Conservation (phyloP, 2,329 filamentous ascomycete genomes). For the Cercospora sp. region DNA sequence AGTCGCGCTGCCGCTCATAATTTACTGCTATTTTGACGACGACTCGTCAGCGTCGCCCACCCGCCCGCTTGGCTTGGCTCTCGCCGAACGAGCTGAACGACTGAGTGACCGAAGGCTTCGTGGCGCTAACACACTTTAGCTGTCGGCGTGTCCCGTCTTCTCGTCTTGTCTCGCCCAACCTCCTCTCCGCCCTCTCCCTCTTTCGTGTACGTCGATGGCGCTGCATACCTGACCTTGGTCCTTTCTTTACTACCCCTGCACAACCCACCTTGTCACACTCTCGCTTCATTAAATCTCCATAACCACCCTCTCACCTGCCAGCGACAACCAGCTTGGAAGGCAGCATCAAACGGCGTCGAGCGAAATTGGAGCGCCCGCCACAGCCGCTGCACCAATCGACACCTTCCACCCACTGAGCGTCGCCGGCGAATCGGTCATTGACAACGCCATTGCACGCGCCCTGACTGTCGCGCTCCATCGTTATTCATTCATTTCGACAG, state of each 20-base stretch:
- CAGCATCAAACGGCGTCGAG: background rate
- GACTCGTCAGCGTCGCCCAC: background rate
- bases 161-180: background rate
- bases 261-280: background rate
- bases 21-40: background rate
- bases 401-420: background rate
- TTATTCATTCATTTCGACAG: background rate
- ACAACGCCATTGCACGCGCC: background rate
- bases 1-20: background rate
- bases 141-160: background rate
- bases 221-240: slow-evolving; percentile 1
- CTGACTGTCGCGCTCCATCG: background rate
- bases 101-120: background rate
- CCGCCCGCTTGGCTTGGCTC: background rate
- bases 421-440: background rate
- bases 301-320: background rate
- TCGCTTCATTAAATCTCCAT: background rate
- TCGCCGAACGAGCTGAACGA: background rate
- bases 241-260: slow-evolving; percentile 7
- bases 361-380: slow-evolving; percentile 13
- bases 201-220: slow-evolving; percentile 1
- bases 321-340: background rate
- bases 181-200: slow-evolving; percentile 1
- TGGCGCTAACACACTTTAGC: background rate
- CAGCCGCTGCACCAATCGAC: slow-evolving; percentile 1